Conservation (phyloP, 192 early-diverging fungal species). For the Radiomyces spectabilis region DNA sequence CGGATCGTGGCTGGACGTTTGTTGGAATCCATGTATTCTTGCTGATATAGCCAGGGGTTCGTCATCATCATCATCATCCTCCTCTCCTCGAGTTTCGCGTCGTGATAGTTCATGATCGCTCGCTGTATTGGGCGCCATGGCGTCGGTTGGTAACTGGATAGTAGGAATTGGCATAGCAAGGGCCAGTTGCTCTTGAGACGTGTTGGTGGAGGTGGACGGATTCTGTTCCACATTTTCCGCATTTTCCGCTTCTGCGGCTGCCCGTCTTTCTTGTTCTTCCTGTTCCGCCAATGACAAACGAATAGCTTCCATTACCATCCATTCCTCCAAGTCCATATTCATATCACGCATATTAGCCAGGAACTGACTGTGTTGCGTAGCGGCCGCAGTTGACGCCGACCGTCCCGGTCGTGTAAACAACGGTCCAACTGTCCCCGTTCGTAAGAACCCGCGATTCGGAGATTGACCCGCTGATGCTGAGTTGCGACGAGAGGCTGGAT, state of each 20-base stretch:
- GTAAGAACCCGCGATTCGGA: not conserved
- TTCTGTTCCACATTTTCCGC: not conserved
- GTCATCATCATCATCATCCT: not conserved
- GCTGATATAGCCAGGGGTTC: no score
- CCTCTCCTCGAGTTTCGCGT: no score
- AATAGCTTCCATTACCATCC: conserved; percentile 91
- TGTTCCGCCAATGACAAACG: conserved; percentile 62
- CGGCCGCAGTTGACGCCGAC: conserved; percentile 30
- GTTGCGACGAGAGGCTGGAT: conserved; percentile 31
- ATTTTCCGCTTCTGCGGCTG: not conserved
- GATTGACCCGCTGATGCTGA: conserved; percentile 9
- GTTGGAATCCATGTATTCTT: no score
- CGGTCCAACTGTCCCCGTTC: conserved; percentile 6
- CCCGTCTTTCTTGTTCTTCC: conserved; percentile 34
- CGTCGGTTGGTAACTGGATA: no score
- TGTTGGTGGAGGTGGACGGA: no score
- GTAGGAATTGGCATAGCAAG: no score
- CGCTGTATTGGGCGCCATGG: no score
- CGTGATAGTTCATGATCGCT: no score
- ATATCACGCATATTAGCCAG: conserved; percentile 63
- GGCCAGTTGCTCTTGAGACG: no score
- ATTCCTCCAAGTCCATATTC: conserved; percentile 82
- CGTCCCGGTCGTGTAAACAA: conserved; percentile 19
- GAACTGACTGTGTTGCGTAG: conserved; percentile 52
- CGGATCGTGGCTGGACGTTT: no score